phyloP scores from a whole-genome alignment of 176 grass and related monocot species.

The Saccharum officinarum region DNA sequence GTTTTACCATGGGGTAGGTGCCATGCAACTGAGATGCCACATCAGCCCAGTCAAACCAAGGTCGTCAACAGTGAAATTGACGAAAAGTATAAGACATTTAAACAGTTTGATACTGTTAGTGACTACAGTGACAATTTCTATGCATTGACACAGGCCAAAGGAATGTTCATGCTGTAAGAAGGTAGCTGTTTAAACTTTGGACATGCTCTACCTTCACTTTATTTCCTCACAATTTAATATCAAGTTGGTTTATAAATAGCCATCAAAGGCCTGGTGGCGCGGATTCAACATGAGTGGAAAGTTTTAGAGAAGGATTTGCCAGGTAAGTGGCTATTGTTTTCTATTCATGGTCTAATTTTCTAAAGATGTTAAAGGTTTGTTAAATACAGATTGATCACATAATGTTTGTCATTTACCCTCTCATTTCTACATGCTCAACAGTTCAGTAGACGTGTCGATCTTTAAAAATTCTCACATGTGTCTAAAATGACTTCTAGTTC shows the following conservation, averaged over 20 bases:
- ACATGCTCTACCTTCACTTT: constrained; percentile 5
- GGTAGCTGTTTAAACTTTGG: constrained; percentile 39
- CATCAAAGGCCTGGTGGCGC: constrained; percentile 64
- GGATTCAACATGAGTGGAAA: constrained; percentile 85
- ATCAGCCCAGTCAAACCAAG: constrained; percentile 32
- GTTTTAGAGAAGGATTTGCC: constrained; percentile 82
- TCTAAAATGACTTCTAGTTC: constrained; percentile 7
- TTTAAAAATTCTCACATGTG: constrained; percentile 7
- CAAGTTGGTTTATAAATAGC: constrained; percentile 41
- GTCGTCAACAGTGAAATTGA: constrained; percentile 42
- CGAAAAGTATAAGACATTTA: constrained; percentile 64
- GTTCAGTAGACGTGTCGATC: background rate
- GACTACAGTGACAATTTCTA: constrained; percentile 60
- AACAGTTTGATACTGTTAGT: constrained; percentile 68
- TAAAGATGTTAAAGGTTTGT: constrained; percentile 11
- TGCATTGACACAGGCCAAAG: background rate
- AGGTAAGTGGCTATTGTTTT: constrained; percentile 30
- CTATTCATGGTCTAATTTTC: constrained; percentile 6
- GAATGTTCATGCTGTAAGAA: constrained; percentile 37
- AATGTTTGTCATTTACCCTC: background rate
- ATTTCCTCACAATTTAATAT: constrained; percentile 9
- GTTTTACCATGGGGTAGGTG: constrained; percentile 42
- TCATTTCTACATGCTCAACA: background rate
- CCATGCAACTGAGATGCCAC: constrained; percentile 15
- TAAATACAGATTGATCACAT: background rate